Percentiles rank a stretch among this genome's conserved stretches.
These are phyloP conservation scores for Calocera viscosa DNA, from an alignment of 768 basidiomycete species.

Conservation along the genomic window DNA sequence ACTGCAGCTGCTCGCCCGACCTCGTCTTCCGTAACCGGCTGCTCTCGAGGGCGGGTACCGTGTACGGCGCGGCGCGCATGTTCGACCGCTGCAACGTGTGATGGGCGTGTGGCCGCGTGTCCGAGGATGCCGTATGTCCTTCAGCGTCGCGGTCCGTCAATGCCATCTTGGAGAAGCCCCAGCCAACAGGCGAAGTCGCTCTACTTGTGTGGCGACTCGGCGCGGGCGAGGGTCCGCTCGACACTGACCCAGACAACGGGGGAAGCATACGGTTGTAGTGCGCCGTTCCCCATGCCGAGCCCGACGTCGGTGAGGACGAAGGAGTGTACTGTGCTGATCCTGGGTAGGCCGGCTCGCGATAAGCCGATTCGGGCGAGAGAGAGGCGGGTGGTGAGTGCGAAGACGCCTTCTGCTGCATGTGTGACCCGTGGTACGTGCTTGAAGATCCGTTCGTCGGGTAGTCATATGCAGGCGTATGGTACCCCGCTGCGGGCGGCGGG, in stretches of 20 bases:
- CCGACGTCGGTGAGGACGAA: not conserved
- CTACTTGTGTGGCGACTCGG: slow-evolving; percentile 1
- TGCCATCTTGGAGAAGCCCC: slow-evolving; percentile 7
- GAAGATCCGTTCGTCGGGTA: not conserved
- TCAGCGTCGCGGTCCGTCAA: not conserved
- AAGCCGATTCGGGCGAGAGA: not conserved
- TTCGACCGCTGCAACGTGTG: not conserved
- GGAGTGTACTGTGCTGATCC: slow-evolving; percentile 3
- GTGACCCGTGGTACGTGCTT: not conserved
- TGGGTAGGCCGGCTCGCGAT: slow-evolving; percentile 5
- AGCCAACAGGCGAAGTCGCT: not conserved
- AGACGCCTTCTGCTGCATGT: not conserved
- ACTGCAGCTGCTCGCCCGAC: slow-evolving; percentile 6
- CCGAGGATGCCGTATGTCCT: not conserved
- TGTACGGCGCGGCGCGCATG: slow-evolving; percentile 5
- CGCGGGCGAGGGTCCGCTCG: not conserved
- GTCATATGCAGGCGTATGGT: slow-evolving; percentile 2
- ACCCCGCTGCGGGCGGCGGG: not conserved
- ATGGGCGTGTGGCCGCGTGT: not conserved
- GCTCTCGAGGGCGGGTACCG: not conserved
- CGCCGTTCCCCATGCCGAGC: not conserved
- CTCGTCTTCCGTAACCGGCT: slow-evolving; percentile 5
- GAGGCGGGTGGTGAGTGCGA: slow-evolving; percentile 1
- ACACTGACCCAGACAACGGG: not conserved
- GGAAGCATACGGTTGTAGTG: not conserved